Conservation (phyloP, 1,139 yeast genomes). For the Geotrichum cucujoidarum region DNA sequence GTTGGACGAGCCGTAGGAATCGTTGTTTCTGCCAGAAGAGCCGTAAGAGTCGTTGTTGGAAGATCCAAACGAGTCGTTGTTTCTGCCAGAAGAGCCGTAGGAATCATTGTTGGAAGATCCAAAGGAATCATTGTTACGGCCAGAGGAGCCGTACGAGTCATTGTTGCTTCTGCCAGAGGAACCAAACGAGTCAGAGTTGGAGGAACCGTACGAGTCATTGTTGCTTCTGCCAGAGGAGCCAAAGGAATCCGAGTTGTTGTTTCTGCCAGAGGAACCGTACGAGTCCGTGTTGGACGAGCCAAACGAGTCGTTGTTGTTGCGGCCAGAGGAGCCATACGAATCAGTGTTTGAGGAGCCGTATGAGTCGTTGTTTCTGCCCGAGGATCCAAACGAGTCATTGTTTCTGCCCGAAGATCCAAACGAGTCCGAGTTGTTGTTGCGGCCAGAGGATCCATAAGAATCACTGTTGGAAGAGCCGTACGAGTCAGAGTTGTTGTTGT, state of each 20-base stretch:
- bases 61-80: slow-evolving; percentile 17
- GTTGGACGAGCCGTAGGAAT: too few species aligned
- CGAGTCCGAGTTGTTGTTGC: slow-evolving; percentile 25
- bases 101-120: slow-evolving; percentile 21
- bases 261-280: slow-evolving; percentile 24
- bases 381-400: slow-evolving; percentile 21
- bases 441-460: slow-evolving; percentile 21
- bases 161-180: slow-evolving; percentile 21
- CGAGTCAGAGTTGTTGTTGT: slow-evolving; percentile 23
- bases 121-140: slow-evolving; percentile 18
- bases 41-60: slow-evolving; percentile 25
- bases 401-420: slow-evolving; percentile 22
- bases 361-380: slow-evolving; percentile 16
- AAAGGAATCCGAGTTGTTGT: slow-evolving; percentile 10
- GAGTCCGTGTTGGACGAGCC: too few species aligned
- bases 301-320: slow-evolving; percentile 16
- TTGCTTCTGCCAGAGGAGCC: slow-evolving; percentile 21
- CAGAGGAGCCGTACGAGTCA: slow-evolving; percentile 21
- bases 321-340: slow-evolving; percentile 28
- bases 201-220: slow-evolving; percentile 30
- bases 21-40: slow-evolving; percentile 18
- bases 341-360: slow-evolving; percentile 22
- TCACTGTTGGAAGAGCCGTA: slow-evolving; percentile 22
- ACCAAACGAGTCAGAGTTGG: slow-evolving; percentile 20
- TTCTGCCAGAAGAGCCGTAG: slow-evolving; percentile 28